Base-by-base conservation (phyloP, 805 yeast species). In the Maudiozyma saulgeensis region DNA sequence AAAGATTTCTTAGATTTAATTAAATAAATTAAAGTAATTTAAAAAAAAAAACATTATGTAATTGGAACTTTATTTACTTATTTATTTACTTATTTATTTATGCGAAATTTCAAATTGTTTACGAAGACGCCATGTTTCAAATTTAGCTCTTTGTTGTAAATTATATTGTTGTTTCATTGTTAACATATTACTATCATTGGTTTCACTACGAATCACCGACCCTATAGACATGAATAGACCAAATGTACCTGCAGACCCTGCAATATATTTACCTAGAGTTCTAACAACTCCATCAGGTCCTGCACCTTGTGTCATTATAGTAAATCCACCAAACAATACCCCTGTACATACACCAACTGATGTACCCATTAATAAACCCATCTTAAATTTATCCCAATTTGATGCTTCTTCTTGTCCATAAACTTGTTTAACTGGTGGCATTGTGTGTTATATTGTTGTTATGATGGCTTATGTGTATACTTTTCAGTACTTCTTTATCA, bases 261-360 rank as follows among this genome's bases (percentile, higher is more conserved):
- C 83, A 69, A 93, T 90, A 70, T 90, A 93, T 71, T 91, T 96
- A 49, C 99, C 98, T 63, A 93, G 73, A 1, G 97, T 91, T 72
- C 96, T 83, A 82, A 93, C 86, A 50, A 87, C 87, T 49, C 99
- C 99, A 63, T 87, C 86, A 45, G 99, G 99, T 13, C 96, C 96
- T n/a, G 99, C 93, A 18, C 99, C 99, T 57, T 85, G 82, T 49
- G 89, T 90, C 56, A 88, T 68, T 57, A 95, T 84, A 51, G 96
- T 84, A 62, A 87, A 81, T 23, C 96, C 96, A 46, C 98, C 99
- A 67, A 91, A 93, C 56, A 95, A 72, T 44, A 91, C 84, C 54
- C 99, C 99, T 39, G 91, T 88, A 62, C 95, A 93, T 9, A 89
- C 93, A 56, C 99, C 99, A 18, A 71, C 76, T 1, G 75, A 68